phyloP scores from a whole-genome alignment of 176 grass and related monocot species.

The Paspalum vaginatum region DNA sequence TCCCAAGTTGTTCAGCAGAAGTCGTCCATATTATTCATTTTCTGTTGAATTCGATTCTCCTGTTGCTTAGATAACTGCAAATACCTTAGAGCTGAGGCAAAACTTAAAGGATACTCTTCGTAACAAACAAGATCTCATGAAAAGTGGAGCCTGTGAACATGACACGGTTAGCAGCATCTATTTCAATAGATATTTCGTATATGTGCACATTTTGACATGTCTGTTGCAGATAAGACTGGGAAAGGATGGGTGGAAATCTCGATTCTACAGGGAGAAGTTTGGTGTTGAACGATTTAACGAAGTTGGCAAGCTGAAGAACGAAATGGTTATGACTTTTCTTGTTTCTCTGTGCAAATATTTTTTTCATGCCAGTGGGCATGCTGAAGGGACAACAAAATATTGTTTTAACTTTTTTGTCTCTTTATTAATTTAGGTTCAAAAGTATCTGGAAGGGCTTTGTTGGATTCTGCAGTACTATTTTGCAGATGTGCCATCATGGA shows the following conservation, averaged over 20 bases:
- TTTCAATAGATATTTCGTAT: background rate
- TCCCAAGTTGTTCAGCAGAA: background rate
- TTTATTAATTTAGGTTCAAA: conserved; percentile 52
- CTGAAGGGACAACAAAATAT: background rate
- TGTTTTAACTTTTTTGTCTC: background rate
- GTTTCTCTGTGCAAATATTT: conserved; percentile 31
- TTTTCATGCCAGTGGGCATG: background rate
- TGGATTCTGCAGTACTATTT: conserved; percentile 72
- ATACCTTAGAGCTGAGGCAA: conserved; percentile 42
- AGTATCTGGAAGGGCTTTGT: conserved; percentile 71
- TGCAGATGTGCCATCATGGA: conserved; percentile 59
- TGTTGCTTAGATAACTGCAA: conserved; percentile 41
- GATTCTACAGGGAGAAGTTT: conserved; percentile 68
- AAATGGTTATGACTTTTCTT: conserved; percentile 47
- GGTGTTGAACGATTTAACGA: conserved; percentile 39
- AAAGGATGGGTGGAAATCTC: conserved; percentile 51
- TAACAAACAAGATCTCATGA: conserved; percentile 50
- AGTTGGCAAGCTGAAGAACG: conserved; percentile 34
- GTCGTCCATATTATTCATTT: background rate
- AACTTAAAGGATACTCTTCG: conserved; percentile 47
- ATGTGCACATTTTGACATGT: conserved; percentile 5
- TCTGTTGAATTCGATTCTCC: background rate
- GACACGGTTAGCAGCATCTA: conserved; percentile 34
- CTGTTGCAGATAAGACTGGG: conserved; percentile 52
- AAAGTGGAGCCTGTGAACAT: conserved; percentile 32